These are phyloP conservation scores for Lepiota brunneoincarnata DNA, from an alignment of 768 basidiomycete species.

Conservation along the genomic window DNA sequence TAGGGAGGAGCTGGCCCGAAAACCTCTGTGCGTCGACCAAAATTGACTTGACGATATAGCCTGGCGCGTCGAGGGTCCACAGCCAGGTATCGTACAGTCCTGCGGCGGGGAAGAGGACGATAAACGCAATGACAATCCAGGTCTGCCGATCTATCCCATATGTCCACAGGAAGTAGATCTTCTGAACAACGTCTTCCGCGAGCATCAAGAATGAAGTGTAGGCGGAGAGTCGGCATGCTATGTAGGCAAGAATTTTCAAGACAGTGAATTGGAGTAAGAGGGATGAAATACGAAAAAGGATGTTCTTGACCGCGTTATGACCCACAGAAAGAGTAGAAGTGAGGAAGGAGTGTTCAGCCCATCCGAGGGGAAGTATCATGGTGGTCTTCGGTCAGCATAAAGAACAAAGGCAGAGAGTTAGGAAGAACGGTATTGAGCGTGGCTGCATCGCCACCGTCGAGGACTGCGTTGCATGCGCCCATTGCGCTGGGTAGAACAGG, in stretches of 20 bases:
- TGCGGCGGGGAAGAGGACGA: slow-evolving; percentile 12
- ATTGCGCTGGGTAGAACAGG: neutral
- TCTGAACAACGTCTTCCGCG: slow-evolving; percentile 10
- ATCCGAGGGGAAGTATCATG: slow-evolving; percentile 5
- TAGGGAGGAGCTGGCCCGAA: slow-evolving; percentile 3
- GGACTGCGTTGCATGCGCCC: neutral
- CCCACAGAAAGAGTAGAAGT: slow-evolving; percentile 9
- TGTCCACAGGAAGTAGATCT: slow-evolving; percentile 8
- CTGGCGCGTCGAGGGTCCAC: slow-evolving; percentile 13
- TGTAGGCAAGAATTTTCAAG: slow-evolving; percentile 9
- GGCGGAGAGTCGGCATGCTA: slow-evolving; percentile 9
- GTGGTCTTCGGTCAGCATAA: neutral
- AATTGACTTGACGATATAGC: slow-evolving; percentile 11
- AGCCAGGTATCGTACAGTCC: slow-evolving; percentile 15
- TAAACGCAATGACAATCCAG: slow-evolving; percentile 12
- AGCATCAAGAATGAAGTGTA: slow-evolving; percentile 16
- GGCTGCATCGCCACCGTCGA: neutral
- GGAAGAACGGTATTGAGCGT: neutral
- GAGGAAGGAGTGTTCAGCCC: slow-evolving; percentile 3
- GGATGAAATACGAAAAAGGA: slow-evolving; percentile 11
- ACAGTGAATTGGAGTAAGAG: slow-evolving; percentile 12
- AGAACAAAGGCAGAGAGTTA: neutral
- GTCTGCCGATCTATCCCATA: slow-evolving; percentile 1
- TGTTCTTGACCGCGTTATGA: slow-evolving; percentile 14
- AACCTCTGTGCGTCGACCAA: neutral